Evolutionary conservation across 257 asterid species (phyloP), one percentile per base, ranked within the genome.

Genomic region (Vinca minor): DNA sequence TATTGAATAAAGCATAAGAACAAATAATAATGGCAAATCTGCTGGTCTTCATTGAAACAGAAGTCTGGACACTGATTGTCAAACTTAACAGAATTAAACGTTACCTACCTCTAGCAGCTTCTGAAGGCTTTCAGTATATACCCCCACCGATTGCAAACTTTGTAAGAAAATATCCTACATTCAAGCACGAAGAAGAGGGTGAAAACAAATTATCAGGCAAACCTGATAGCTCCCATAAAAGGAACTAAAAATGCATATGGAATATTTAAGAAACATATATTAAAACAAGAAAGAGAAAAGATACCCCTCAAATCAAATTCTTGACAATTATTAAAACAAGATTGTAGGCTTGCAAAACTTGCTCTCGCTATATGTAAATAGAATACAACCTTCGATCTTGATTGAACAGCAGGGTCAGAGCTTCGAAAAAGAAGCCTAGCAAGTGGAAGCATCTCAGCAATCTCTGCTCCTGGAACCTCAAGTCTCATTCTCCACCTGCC

Each of bases 401-500:
- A 93, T 71, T 83, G 96, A 71, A 93, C 96, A 46, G 96, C 98
- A 70, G 98, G 98, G 81, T 93, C 98, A 64, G 98, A 85, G 82
- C 85, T 93, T 71, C 97, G 91, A 71, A 95, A 93, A 76, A 93
- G 86, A 73, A 93, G 95, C 83, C 98, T 85, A 62, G 98, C 98
- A 59, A 93, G 89, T 32, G 98, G 98, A 80, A 93, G 96, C 98
- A 93, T 89, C 85, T 93, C 98, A 60, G 97, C 89, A 73, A 93
- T 89, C 80, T 93, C 97, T 78, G 98, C 97, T 64, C 77, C 80
- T 64, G 98, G 98, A 67, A 93, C 97, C 85, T 93, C 98, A 50
- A 93, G 87, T 74, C 98, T 89, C 95, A 93, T 84, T 79, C 98
- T 84, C 98, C 98, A 93, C 79, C 98, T 84, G 67, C 98, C 98